Percentiles rank a stretch among this genome's conserved stretches.
Conservation (phyloP, 148 eudicot species). For the Diospyros lotus region DNA sequence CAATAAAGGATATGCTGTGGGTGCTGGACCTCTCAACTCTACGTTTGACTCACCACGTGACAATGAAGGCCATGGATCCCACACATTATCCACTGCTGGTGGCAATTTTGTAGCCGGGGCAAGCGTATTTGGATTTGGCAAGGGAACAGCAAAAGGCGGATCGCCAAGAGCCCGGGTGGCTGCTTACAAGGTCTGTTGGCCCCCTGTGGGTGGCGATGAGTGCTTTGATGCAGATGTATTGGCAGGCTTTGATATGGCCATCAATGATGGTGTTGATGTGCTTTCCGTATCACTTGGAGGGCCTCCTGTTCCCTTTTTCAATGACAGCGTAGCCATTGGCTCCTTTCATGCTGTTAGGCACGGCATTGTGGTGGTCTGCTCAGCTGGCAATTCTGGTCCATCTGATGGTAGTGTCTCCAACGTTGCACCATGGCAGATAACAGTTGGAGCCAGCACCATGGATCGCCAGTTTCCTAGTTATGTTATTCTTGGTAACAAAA, state of each 20-base stretch:
- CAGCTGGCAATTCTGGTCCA: slow-evolving; percentile 90
- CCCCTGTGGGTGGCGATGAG: slow-evolving; percentile 60
- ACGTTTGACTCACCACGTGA: slow-evolving; percentile 60
- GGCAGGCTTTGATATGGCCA: slow-evolving; percentile 85
- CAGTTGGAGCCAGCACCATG: slow-evolving; percentile 92
- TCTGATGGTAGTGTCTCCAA: slow-evolving; percentile 52
- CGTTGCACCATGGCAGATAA: slow-evolving; percentile 72
- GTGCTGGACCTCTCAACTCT: slow-evolving; percentile 37
- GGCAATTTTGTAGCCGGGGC: slow-evolving; percentile 62
- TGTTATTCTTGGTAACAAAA: slow-evolving; percentile 47
- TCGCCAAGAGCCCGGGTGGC: slow-evolving; percentile 84
- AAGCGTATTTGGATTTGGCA: slow-evolving; percentile 66
- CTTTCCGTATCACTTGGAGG: slow-evolving; percentile 88
- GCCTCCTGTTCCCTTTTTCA: slow-evolving; percentile 33
- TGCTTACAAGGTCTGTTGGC: slow-evolving; percentile 81
- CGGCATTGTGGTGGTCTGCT: slow-evolving; percentile 63
- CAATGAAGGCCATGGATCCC: slow-evolving; percentile 78
- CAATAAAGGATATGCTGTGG: slow-evolving; percentile 66
- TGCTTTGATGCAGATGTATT: slow-evolving; percentile 82
- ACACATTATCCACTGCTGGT: slow-evolving; percentile 90
- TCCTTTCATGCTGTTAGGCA: slow-evolving; percentile 75
- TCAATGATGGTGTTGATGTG: slow-evolving; percentile 79
- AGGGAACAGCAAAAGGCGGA: slow-evolving; percentile 85
- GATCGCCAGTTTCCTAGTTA: slow-evolving; percentile 71
- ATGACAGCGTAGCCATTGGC: slow-evolving; percentile 77